A percentile compares a stretch with the other conserved stretches of the same genome.
Evolutionary conservation across 352 stramenopile genomes (phyloP).

Genomic region (Globisporangium viniferum): DNA sequence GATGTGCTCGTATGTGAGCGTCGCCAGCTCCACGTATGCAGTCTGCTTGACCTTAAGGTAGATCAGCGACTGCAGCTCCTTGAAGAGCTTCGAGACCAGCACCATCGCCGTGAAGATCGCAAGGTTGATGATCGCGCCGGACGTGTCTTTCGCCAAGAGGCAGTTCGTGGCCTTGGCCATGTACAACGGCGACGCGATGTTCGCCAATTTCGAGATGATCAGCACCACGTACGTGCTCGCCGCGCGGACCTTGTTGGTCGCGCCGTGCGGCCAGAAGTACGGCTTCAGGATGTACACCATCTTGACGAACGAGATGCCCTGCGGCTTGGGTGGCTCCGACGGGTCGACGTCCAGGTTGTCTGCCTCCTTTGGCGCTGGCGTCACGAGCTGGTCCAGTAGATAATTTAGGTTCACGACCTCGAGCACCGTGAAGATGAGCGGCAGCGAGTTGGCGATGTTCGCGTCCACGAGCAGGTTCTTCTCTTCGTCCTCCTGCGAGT

Average conservation of each 20-base stretch:
- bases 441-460: slow-evolving; percentile 81
- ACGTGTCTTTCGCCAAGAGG: slow-evolving; percentile 67
- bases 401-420: slow-evolving; percentile 78
- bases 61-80: slow-evolving; percentile 94
- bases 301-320: slow-evolving; percentile 82
- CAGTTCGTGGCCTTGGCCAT: slow-evolving; percentile 92
- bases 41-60: slow-evolving; percentile 96
- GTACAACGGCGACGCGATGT: slow-evolving; percentile 90
- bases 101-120: slow-evolving; percentile 79
- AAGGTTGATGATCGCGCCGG: slow-evolving; percentile 51
- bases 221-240: slow-evolving; percentile 93
- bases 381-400: slow-evolving; percentile 50
- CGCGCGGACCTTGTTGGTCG: slow-evolving; percentile 73
- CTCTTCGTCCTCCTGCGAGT: slow-evolving; percentile 54
- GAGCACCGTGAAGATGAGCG: slow-evolving; percentile 82
- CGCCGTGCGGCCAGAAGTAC: slow-evolving; percentile 84
- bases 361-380: slow-evolving; percentile 22
- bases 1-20: slow-evolving; percentile 96
- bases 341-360: slow-evolving; percentile 32
- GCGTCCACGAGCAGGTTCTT: slow-evolving; percentile 50
- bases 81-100: slow-evolving; percentile 89
- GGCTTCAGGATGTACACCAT: slow-evolving; percentile 83
- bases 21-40: slow-evolving; percentile 96
- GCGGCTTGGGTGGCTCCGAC: slow-evolving; percentile 17
- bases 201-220: slow-evolving; percentile 90